These are phyloP conservation scores for Digitaria exilis DNA, from an alignment of 202 grass and related monocot genomes.

Conservation along the genomic window DNA sequence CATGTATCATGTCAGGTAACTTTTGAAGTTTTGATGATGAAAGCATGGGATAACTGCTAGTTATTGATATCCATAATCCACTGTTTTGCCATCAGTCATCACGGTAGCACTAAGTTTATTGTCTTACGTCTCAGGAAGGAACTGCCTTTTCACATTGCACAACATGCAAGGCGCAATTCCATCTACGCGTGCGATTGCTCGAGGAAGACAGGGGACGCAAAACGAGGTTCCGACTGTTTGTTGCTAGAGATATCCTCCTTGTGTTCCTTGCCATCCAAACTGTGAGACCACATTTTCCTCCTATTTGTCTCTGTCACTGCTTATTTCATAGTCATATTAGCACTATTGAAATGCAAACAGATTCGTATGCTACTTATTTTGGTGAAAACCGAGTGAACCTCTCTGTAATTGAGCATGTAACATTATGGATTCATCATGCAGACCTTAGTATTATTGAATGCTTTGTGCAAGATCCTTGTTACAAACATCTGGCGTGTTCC, in stretches of 20 bases:
- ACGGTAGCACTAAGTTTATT: conserved; percentile 26
- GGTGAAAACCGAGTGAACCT: background rate
- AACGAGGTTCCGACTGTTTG: conserved; percentile 67
- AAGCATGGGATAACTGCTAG: background rate
- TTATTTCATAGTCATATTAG: conserved; percentile 9
- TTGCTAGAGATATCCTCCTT: conserved; percentile 68
- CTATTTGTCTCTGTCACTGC: background rate
- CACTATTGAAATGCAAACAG: background rate
- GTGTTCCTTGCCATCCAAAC: conserved; percentile 67
- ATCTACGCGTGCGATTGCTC: conserved; percentile 46
- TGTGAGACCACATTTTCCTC: conserved; percentile 46
- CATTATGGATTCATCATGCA: background rate
- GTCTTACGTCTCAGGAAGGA: conserved; percentile 50
- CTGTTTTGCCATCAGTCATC: too few relatives aligned
- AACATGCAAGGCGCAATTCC: conserved; percentile 70
- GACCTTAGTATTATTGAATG: background rate
- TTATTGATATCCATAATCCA: background rate
- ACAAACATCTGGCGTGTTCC: background rate
- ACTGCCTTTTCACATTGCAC: conserved; percentile 76
- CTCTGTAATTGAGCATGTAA: background rate
- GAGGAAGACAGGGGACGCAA: conserved; percentile 46
- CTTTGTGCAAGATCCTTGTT: background rate
- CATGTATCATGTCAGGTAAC: background rate
- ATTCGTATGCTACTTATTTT: background rate
- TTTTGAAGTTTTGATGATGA: background rate